Evolutionary conservation across 2,329 filamentous ascomycete species (phyloP), one percentile per base, ranked within the genome.

Genomic region (Ophiostoma piceae): DNA sequence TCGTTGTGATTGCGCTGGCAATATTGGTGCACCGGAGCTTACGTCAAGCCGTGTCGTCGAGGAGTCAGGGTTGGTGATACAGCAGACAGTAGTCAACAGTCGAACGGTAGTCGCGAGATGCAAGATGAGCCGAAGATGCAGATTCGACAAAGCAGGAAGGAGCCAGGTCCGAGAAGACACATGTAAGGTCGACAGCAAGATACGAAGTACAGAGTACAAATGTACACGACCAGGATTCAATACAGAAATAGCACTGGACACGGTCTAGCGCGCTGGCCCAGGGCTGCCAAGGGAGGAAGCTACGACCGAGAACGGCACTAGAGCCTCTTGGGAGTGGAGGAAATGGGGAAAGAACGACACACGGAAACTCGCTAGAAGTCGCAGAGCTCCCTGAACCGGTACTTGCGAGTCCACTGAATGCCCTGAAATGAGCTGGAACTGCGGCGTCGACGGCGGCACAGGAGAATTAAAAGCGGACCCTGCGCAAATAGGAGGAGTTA

Each of bases 161-260:
- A 65, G 35, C 60, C 60, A 22, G 35, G 62, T 6, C 35, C 35
- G 62, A 65, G 62, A 65, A 39, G 62, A 65, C 62, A 65, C 62
- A 22, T 37, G 32, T 64, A 64, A 64, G 22, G 26, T 32, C 26
- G 12, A 60, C 5, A 32, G 47, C 47, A 51, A 51, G 12, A 5
- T 16, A 19, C 19, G 1, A 12, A 9, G 11, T 39, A 29, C 26
- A 2, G 2, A 29, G 39, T 41, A 41, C 39, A 41, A 41, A 14
- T 41, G 39, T 41, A 41, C 39, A 26, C 14, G 51, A 57, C n/a
- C 16, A 14, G 39, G 39, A 22, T 57, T 8, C 60, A 37, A 22
- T 64, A 37, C 60, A n/a, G 32, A 19, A 64, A 64, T 64, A 64
- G 60, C 60, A 62, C 22, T 29, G 57, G 16, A 29, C 22, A 29